Percentiles rank a stretch among this genome's conserved stretches.
Evolutionary conservation across 306 rosid genomes (phyloP).

Genomic region (Prunus davidiana): DNA sequence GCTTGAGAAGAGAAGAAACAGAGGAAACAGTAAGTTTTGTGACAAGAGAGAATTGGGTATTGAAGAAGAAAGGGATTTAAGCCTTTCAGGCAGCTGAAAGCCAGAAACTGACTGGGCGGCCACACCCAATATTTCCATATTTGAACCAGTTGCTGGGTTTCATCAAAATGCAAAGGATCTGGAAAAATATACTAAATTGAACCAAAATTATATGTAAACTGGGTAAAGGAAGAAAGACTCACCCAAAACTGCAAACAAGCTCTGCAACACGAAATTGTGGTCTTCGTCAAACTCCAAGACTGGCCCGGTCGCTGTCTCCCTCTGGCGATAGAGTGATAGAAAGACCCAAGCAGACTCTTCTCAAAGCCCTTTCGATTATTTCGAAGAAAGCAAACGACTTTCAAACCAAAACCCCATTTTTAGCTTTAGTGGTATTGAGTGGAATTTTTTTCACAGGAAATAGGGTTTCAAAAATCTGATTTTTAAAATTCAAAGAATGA

Average conservation of each 20-base stretch:
- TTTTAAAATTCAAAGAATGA: not conserved
- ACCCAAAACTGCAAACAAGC: constrained; percentile 4
- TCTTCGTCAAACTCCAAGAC: not conserved
- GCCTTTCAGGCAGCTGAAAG: not conserved
- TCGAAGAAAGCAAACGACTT: not conserved
- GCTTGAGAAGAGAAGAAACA: not conserved
- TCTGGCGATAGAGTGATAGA: not conserved
- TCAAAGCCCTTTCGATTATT: not conserved
- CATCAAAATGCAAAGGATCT: not conserved
- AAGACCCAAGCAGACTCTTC: not conserved
- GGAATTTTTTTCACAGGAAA: not conserved
- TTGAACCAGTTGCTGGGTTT: not conserved
- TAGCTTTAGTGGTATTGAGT: not conserved
- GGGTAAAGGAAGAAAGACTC: not conserved
- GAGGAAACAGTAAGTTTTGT: not conserved
- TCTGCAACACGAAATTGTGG: not conserved
- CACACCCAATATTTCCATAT: not conserved
- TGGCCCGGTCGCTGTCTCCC: not conserved
- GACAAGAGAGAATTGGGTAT: not conserved
- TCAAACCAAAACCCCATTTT: not conserved
- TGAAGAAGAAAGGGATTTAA: not conserved
- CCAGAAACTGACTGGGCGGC: not conserved
- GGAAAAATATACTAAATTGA: not conserved
- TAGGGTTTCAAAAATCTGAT: not conserved
- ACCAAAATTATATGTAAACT: not conserved